Base-by-base conservation (phyloP, 352 stramenopile genomes). In the Pythium folliculosum region DNA sequence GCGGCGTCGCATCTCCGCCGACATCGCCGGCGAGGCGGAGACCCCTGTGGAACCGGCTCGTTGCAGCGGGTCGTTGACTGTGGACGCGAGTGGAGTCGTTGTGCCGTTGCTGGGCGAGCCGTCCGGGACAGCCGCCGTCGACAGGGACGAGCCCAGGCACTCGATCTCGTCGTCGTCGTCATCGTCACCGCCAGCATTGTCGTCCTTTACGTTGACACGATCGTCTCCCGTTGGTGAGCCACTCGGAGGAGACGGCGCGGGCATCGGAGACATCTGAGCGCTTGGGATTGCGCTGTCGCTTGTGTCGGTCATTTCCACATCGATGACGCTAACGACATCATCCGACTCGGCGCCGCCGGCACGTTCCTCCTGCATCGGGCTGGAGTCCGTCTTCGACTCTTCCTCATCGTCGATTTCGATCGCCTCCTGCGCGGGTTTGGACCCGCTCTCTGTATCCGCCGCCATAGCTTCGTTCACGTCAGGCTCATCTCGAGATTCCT, bases 121-220 rank as follows among this genome's bases (percentile, higher is more conserved):
- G 10, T 12, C 8, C 22, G 48, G 21, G 6, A 35, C n/a, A n/a
- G n/a, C 4, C 3, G 30, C 30, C 9, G 2, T 30, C 7, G 51
- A 30, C 32, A 45, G 13, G 1, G 60, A 63, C 21, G 63, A 65
- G 1, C 63, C 63, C 5, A 70, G 55, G n/a, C 51, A 70, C 55
- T 70, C 30, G 49, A 70, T 55, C 19, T 70, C 63, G 56, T 70
- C 63, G 19, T 70, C 63, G 37, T 58, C 50, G 19, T 37, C 32
- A 21, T 49, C 45, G 16, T 63, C 17, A 1, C 37, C 17, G 27
- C 44, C 50, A 8, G 8, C 60, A 25, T 52, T 30, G 13, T 38
- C 44, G n/a, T 65, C 32, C 16, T 12, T 23, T 3, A 55, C 8
- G 8, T 43, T 16, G 30, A 57, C n/a, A 5, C 23, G 16, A 13